Conservation (phyloP, 2,329 filamentous ascomycete genomes). For the Colletotrichum eleusines region DNA sequence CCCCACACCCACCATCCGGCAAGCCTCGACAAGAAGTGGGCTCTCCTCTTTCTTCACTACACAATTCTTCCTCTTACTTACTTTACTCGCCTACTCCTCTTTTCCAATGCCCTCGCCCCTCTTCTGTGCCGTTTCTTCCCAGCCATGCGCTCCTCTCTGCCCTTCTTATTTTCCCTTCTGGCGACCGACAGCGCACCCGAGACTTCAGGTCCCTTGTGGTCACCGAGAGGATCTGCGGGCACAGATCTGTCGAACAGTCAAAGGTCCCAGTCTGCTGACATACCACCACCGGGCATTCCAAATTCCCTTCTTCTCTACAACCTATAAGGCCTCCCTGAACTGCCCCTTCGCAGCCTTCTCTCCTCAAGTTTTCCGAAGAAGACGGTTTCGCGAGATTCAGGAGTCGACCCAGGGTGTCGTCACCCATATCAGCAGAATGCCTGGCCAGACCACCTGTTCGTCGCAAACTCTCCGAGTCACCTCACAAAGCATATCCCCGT, state of each 20-base stretch:
- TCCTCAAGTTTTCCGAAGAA: background rate
- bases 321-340: background rate
- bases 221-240: constrained; percentile 24
- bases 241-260: constrained; percentile 32
- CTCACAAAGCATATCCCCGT: background rate
- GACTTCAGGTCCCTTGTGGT: constrained; percentile 9
- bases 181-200: background rate
- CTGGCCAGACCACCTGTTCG: constrained; percentile 1
- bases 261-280: constrained; percentile 37
- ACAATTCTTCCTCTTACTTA: constrained; percentile 37
- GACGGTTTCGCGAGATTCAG: background rate
- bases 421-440: background rate
- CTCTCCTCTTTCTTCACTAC: constrained; percentile 33
- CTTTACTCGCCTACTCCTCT: constrained; percentile 6
- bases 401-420: background rate
- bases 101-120: constrained; percentile 15
- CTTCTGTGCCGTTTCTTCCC: background rate
- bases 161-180: background rate
- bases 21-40: constrained; percentile 40
- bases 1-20: constrained; percentile 37
- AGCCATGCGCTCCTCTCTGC: background rate
- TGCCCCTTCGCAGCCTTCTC: background rate
- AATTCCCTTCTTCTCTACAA: background rate
- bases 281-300: constrained; percentile 7
- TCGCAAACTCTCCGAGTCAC: constrained; percentile 35